These are phyloP conservation scores for Aspergillus sclerotioniger DNA, from an alignment of 495 filamentous ascomycete species.

Conservation along the genomic window DNA sequence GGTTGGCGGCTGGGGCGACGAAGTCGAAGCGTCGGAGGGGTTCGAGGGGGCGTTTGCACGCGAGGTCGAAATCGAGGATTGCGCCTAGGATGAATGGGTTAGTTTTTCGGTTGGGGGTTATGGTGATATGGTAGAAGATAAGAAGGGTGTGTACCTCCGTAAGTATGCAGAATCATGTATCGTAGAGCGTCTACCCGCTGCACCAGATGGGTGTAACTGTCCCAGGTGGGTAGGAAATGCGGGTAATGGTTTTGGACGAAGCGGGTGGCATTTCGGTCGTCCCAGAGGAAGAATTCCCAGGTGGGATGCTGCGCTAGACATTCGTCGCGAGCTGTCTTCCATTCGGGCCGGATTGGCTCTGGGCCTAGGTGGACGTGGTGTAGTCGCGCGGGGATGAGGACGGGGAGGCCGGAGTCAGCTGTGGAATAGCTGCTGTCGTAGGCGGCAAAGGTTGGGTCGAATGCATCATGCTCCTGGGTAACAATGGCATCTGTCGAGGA, in stretches of 20 bases:
- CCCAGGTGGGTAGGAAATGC: slow-evolving; percentile 6
- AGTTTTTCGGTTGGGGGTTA: not conserved
- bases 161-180: slow-evolving; percentile 13
- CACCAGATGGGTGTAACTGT: slow-evolving; percentile 12
- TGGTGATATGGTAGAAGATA: no score
- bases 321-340: slow-evolving; percentile 3
- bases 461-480: slow-evolving; percentile 4
- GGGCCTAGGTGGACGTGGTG: slow-evolving; percentile 12
- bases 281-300: slow-evolving; percentile 10
- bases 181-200: slow-evolving; percentile 14
- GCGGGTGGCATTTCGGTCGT: slow-evolving; percentile 3
- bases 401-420: not conserved
- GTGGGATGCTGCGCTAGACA: slow-evolving; percentile 4
- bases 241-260: slow-evolving; percentile 10
- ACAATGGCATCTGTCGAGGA: slow-evolving; percentile 4
- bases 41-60: slow-evolving; percentile 8
- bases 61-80: slow-evolving; percentile 14
- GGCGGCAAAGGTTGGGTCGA: slow-evolving; percentile 10
- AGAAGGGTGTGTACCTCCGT: slow-evolving; percentile 3
- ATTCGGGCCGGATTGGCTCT: not conserved
- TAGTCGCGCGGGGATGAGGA: slow-evolving; percentile 1
- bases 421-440: not conserved
- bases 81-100: not conserved
- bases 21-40: slow-evolving; percentile 13
- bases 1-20: slow-evolving; percentile 14